phyloP scores from a whole-genome alignment of 306 rosid species.

The Notholithocarpus densiflorus region DNA sequence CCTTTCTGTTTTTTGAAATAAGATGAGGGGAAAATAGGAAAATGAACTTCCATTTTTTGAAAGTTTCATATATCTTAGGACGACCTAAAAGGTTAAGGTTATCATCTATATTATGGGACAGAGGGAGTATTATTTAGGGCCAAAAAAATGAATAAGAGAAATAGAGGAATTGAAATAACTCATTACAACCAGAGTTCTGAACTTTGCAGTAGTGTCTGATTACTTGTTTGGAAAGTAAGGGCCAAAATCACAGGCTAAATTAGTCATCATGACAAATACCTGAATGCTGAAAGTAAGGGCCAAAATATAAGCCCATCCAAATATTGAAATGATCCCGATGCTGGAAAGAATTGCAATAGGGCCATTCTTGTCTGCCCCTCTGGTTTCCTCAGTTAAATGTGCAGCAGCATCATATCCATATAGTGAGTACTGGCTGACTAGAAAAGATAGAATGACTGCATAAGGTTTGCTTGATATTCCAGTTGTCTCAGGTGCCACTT shows the following conservation, averaged over 20 bases:
- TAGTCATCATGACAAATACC: conserved; percentile 28
- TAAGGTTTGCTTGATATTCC: conserved; percentile 90
- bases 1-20: too few relatives aligned
- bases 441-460: conserved; percentile 73
- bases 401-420: conserved; percentile 96
- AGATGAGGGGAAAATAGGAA: too few relatives aligned
- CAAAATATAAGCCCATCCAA: conserved; percentile 87
- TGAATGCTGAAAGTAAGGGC: conserved; percentile 92
- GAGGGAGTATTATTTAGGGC: neutral
- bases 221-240: neutral
- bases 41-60: too few relatives aligned
- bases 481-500: conserved; percentile 44
- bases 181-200: neutral
- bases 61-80: too few relatives aligned
- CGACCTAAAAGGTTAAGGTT: too few relatives aligned
- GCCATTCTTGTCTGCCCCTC: conserved; percentile 84
- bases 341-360: conserved; percentile 79
- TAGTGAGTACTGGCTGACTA: conserved; percentile 79
- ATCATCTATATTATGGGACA: too few relatives aligned
- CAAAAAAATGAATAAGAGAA: neutral
- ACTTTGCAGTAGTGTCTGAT: neutral
- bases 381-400: conserved; percentile 87
- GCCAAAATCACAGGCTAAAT: neutral
- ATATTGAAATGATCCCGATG: conserved; percentile 68
- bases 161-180: neutral